Evolutionary conservation across 352 stramenopile species (phyloP).

Genomic region (Phytophthora agathidicida): DNA sequence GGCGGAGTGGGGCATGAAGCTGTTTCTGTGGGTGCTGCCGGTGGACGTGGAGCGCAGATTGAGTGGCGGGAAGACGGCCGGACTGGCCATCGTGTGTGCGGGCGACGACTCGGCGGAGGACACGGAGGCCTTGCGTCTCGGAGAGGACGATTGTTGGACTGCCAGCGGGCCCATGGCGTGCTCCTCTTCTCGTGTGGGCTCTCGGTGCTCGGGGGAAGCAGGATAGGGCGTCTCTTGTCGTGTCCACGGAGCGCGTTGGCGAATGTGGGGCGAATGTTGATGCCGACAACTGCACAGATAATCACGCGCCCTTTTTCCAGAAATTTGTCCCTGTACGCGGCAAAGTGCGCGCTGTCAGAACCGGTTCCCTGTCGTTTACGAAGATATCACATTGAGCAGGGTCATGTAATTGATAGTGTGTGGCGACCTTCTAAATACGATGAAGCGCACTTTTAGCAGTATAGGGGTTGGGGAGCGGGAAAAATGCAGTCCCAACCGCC

Average conservation of each 20-base stretch:
- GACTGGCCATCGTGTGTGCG: conserved; percentile 13
- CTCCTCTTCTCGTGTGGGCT: too few species aligned
- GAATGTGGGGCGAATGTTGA: conserved; percentile 52
- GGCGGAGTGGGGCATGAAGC: conserved; percentile 26
- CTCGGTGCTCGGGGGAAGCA: not conserved
- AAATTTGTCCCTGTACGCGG: conserved; percentile 14
- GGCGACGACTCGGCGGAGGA: conserved; percentile 3
- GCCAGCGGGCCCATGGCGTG: conserved; percentile 25
- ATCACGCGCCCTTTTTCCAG: conserved; percentile 25
- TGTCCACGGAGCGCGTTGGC: conserved; percentile 25
- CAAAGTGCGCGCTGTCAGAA: conserved; percentile 1
- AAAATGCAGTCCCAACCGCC: conserved; percentile 10
- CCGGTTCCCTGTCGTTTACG: not conserved
- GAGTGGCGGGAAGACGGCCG: conserved; percentile 34
- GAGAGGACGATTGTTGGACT: conserved; percentile 31
- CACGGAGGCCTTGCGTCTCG: conserved; percentile 14
- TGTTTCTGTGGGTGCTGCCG: conserved; percentile 1
- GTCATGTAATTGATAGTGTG: too few species aligned
- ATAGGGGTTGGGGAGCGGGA: too few species aligned
- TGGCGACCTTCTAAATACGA: not conserved
- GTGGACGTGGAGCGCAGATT: conserved; percentile 25
- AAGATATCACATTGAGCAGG: not conserved
- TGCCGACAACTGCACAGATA: conserved; percentile 38
- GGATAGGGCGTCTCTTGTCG: conserved; percentile 3
- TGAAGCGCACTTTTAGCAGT: not conserved